Percentiles rank a stretch among this genome's conserved stretches.
Conservation (phyloP, 1,284 basidiomycete genomes). For the Cutaneotrichosporon spelunceum region DNA sequence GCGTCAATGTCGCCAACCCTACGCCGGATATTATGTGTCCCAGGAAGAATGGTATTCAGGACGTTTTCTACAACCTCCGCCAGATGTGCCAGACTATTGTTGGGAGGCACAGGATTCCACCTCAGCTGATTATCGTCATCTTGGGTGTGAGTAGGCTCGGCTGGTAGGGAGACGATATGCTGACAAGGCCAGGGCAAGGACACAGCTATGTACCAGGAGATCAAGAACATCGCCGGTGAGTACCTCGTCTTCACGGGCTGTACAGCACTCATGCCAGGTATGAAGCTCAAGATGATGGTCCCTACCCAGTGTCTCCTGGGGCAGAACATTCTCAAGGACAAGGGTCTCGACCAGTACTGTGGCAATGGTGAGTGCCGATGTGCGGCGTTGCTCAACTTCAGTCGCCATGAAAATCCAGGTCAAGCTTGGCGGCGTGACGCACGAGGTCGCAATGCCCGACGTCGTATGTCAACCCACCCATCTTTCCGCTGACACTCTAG, state of each 20-base stretch:
- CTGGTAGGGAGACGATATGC: background rate
- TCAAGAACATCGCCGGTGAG: constrained; percentile 48
- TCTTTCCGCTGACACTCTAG: constrained; percentile 10
- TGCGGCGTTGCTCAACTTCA: background rate
- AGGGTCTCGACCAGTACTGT: constrained; percentile 53
- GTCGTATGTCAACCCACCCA: constrained; percentile 18
- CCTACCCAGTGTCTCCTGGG: constrained; percentile 50
- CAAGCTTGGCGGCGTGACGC: constrained; percentile 56
- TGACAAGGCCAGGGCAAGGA: constrained; percentile 36
- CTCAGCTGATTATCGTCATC: constrained; percentile 48
- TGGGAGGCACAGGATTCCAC: constrained; percentile 33
- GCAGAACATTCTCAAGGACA: constrained; percentile 45
- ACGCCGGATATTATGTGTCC: constrained; percentile 23
- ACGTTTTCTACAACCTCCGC: constrained; percentile 21
- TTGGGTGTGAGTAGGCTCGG: constrained; percentile 33
- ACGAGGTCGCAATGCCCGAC: constrained; percentile 35
- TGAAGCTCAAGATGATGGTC: constrained; percentile 24
- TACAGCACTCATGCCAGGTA: constrained; percentile 2
- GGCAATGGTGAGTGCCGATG: constrained; percentile 39
- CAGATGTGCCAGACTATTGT: constrained; percentile 34
- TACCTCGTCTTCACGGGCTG: background rate
- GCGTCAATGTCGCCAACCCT: constrained; percentile 34
- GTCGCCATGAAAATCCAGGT: constrained; percentile 50
- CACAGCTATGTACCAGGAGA: constrained; percentile 45
- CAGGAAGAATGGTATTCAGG: background rate